Evolutionary conservation across 2,329 filamentous ascomycete genomes (phyloP), one percentile per base, ranked within the genome.

Genomic region (Penicillium frequentans): DNA sequence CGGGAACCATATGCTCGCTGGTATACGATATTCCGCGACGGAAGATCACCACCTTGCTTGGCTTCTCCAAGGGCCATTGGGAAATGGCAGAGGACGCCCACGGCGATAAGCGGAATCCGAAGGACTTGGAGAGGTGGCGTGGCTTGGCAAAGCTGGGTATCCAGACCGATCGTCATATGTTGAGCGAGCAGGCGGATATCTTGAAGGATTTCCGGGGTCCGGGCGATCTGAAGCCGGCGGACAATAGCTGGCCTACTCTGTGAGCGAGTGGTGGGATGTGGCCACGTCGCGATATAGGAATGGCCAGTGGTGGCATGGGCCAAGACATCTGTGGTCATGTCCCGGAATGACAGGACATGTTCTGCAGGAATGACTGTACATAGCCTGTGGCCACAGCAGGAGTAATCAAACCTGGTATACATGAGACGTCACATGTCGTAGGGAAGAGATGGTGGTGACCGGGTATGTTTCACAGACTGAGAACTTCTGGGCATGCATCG

Each of bases 31-130:
- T 86, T 39, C 64, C 72, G 0, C 69, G 75, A 7, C 70, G 75
- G 52, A 79, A 70, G 23, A 78, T 86, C 44, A 82, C 79, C 0
- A 84, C 82, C 0, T 63, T 85, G 61, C 64, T 86, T 6, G 80
- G 74, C 0, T 86, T 86, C 59, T 83, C 79, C 0, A 79, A 81
- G 63, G 82, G 80, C 0, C 83, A 86, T 59, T 86, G 83, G 84
- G 80, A 83, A 60, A 64, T 80, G 24, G 67, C 77, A 0, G 64
- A 77, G 44, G 76, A 77, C 1, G 83, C 84, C 0, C 78, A 84
- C 56, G 84, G 83, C 1, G 81, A 86, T 57, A 86, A 86, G 73
- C 72, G 82, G 11, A 81, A 84, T 21, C 62, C 68, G 1, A 68
- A 77, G 11, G 82, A 84, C 62, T 72, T 86, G 11, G 75, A 78